Evolutionary conservation across 1,139 yeast species (phyloP), one percentile per base, ranked within the genome.

Genomic region (Taphrina flavorubra): DNA sequence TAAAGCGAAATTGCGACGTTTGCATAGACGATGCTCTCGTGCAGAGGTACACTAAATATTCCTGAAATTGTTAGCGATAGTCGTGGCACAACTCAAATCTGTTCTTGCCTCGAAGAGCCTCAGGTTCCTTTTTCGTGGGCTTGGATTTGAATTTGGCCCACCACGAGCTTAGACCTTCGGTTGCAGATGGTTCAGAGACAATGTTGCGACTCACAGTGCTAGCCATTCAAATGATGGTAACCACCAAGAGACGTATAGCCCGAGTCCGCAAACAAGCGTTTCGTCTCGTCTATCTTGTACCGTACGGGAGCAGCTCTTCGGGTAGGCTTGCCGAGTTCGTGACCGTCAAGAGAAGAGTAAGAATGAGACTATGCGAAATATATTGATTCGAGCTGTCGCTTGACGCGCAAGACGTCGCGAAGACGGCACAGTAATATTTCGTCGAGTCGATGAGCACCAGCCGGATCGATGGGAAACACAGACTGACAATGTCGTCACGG

Each of bases 31-130:
- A 92, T 83, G 31, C 97, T 90, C 42, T 84, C 84, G 34, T 84
- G 85, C 40, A 94, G 81, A 0, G 94, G 85, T 1, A 88, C 92
- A n/a, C 97, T 97, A 80, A 94, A 94, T 66, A 94, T 90, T 11
- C 70, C 68, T 53, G 74, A 74, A 34, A 40, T 18, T 16, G 53
- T 10, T 13, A 58, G 42, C 10, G 18, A 5, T 13, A 18, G 14
- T n/a, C 34, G 47, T 14, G 36, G 25, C 51, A 57, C 18, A n/a
- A 11, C n/a, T 13, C 7, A 40, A 18, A 14, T 10, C 36, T 8
- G 6, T 31, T 14, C 51, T 18, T 39, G 57, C 68, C 59, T 49
- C 53, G 60, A 18, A 18, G 44, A 11, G 36, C 25, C 37, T 65
- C 62, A n/a, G 53, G 46, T 20, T 57, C 61, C 51, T 63, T 65